phyloP scores from a whole-genome alignment of 305 asterid genomes.

The Solanum aculeatissimum region DNA sequence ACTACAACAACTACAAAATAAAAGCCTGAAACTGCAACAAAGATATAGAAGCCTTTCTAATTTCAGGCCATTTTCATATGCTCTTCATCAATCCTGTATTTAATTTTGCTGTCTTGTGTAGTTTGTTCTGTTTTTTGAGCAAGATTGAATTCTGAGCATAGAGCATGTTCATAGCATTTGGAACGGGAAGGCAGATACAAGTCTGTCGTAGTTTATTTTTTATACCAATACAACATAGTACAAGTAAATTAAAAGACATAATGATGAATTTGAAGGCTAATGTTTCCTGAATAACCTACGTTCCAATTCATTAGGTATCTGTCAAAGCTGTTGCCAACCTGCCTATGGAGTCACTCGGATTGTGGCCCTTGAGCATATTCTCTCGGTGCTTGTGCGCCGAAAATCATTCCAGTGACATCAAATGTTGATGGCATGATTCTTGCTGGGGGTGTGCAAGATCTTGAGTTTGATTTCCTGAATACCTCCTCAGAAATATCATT shows the following conservation, averaged over 20 bases:
- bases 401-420: constrained; percentile 47
- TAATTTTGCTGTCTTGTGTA: neutral
- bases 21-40: neutral
- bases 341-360: constrained; percentile 86
- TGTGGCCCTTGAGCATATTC: constrained; percentile 53
- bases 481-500: neutral
- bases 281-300: neutral
- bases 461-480: neutral
- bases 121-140: neutral
- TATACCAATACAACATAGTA: neutral
- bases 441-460: neutral
- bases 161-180: neutral
- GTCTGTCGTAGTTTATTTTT: neutral
- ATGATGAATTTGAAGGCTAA: neutral
- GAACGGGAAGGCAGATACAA: neutral
- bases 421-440: constrained; percentile 20
- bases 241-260: neutral
- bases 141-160: neutral
- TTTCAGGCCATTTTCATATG: neutral
- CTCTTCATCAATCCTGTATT: neutral
- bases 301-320: neutral
- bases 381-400: constrained; percentile 46
- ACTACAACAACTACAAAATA: neutral
- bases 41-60: too few species aligned
- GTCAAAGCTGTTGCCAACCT: constrained; percentile 52